phyloP scores from a whole-genome alignment of 192 early-diverging fungal species.

The Coemansia asiatica region DNA sequence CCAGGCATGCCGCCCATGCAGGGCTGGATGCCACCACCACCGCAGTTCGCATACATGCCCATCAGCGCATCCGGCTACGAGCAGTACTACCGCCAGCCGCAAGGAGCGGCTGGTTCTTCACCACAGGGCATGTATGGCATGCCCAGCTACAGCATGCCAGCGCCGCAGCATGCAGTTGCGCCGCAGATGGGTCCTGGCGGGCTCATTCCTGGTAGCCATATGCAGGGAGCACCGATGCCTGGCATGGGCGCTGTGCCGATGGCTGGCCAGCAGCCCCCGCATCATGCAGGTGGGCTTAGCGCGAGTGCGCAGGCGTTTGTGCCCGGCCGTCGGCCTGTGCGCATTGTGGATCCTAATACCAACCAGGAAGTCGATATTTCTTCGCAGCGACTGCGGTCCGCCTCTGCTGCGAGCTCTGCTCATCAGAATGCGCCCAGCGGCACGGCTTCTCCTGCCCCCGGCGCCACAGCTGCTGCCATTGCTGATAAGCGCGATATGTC shows the following conservation, averaged over 20 bases:
- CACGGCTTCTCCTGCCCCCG: constrained; percentile 43
- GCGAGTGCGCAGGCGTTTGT: constrained; percentile 42
- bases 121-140: constrained; percentile 47
- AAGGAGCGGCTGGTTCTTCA: constrained; percentile 30
- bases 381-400: constrained; percentile 44
- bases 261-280: constrained; percentile 26
- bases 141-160: constrained; percentile 44
- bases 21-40: constrained; percentile 45
- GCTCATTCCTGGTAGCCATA: constrained; percentile 26
- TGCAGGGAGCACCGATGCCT: constrained; percentile 41
- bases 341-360: constrained; percentile 75
- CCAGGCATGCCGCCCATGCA: constrained; percentile 52
- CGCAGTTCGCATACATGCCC: constrained; percentile 51
- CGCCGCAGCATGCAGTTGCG: constrained; percentile 26
- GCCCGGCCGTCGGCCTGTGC: constrained; percentile 56
- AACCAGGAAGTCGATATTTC: constrained; percentile 67
- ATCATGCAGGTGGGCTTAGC: constrained; percentile 26
- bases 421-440: constrained; percentile 44
- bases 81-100: constrained; percentile 44
- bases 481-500: constrained; percentile 28
- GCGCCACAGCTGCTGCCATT: background rate
- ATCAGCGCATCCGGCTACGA: constrained; percentile 43
- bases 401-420: constrained; percentile 40
- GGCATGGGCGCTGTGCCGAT: constrained; percentile 49
- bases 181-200: constrained; percentile 39